Conservation (phyloP, 1,284 basidiomycete genomes). For the Ceratobasidium sp. region DNA sequence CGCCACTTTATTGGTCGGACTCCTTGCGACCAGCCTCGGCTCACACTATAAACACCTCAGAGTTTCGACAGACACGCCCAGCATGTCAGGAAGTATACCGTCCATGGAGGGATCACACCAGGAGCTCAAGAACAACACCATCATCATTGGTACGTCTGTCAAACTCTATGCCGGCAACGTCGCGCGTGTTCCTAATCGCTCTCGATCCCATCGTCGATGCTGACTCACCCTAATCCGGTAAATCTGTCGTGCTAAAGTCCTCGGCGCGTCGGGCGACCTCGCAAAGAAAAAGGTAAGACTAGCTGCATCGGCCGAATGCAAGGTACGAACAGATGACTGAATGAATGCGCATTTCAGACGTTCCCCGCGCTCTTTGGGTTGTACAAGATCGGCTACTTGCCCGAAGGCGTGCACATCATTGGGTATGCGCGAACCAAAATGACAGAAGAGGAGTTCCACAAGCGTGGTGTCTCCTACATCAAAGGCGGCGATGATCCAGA, state of each 20-base stretch:
- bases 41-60: slow-evolving; percentile 40
- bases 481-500: slow-evolving; percentile 75
- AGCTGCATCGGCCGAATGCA: background rate
- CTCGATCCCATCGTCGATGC: background rate
- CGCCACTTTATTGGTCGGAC: slow-evolving; percentile 23
- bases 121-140: slow-evolving; percentile 83
- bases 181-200: slow-evolving; percentile 43
- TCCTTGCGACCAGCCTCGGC: slow-evolving; percentile 26
- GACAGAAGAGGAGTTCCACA: slow-evolving; percentile 86
- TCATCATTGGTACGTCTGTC: slow-evolving; percentile 77
- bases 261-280: slow-evolving; percentile 96
- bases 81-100: slow-evolving; percentile 72
- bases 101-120: slow-evolving; percentile 82
- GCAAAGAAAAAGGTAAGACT: slow-evolving; percentile 94
- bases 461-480: slow-evolving; percentile 84
- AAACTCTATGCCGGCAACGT: background rate
- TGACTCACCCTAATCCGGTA: slow-evolving; percentile 22
- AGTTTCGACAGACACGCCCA: slow-evolving; percentile 5
- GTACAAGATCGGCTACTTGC: slow-evolving; percentile 82
- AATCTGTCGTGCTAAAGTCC: slow-evolving; percentile 64
- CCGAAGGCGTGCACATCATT: slow-evolving; percentile 85
- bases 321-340: background rate
- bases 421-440: slow-evolving; percentile 97
- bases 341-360: slow-evolving; percentile 65
- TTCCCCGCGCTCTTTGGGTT: slow-evolving; percentile 93